These are phyloP conservation scores for Penium margaritaceum DNA, from an alignment of 139 green algal genomes.

Conservation along the genomic window DNA sequence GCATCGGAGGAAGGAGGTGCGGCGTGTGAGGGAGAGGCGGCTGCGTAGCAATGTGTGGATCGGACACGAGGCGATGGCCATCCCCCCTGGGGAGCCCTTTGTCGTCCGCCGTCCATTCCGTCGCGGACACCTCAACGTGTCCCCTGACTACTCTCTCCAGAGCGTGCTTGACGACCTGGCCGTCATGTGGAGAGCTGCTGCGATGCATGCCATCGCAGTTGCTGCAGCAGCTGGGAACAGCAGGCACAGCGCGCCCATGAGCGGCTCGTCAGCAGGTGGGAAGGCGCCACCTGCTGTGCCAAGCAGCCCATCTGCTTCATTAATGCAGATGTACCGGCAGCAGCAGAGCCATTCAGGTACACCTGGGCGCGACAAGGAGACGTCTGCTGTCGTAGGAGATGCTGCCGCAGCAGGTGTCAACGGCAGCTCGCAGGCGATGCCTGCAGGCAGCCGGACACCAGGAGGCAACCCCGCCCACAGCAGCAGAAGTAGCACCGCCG, in stretches of 20 bases:
- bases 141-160: constrained; percentile 18
- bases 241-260: background rate
- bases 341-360: too few species aligned
- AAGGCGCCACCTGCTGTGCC: too few species aligned
- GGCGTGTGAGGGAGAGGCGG: too few species aligned
- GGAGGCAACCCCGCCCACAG: background rate
- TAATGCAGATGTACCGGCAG: too few species aligned
- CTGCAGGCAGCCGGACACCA: background rate
- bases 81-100: constrained; percentile 18
- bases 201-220: background rate
- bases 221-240: background rate
- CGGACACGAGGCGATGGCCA: constrained; percentile 23
- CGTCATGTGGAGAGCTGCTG: constrained; percentile 15
- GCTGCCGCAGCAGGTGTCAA: background rate
- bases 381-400: too few species aligned
- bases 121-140: constrained; percentile 27
- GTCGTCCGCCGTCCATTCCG: constrained; percentile 23
- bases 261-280: too few species aligned
- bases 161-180: constrained; percentile 25
- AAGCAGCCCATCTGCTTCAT: too few species aligned
- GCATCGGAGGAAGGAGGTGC: too few species aligned
- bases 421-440: background rate
- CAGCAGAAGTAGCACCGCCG: background rate
- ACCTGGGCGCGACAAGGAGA: too few species aligned
- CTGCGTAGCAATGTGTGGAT: too few species aligned